Base-by-base conservation (phyloP, 2,329 filamentous ascomycete species). In the Penicillium corylophilum region DNA sequence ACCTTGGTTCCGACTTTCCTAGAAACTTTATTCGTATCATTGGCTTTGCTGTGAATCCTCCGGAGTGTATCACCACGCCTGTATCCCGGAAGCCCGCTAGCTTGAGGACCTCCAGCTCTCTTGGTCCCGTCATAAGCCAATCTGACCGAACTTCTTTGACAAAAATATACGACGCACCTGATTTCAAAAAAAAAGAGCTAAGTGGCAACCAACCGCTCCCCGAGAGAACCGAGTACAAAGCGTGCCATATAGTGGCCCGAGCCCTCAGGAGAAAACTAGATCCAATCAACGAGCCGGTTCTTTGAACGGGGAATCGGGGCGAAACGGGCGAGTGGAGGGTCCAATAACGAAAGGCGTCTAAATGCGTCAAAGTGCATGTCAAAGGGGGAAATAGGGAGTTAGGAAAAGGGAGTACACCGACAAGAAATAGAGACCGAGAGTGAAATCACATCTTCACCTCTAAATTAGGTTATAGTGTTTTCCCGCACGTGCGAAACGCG, bases 401-500 rank as follows among this genome's bases (percentile, higher is more conserved):
- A 15, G 15, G 16, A 5, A 33, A 3, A 33, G 2, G 5, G 31
- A 31, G 28, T 31, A 31, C 10, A 31, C 28, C 5, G 10, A 31
- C 15, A 33, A 12, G 10, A 4, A 20, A 4, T 2, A 13, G 35
- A 38, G 16, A 12, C 16, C 35, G 10, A 13, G 13, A 38, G 35
- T 13, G 5, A 5, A 38, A 38, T 20, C 18, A 38, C 18, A 12
- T 41, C 39, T 26, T 24, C 39, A 41, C 20, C 20, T 26, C 13
- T 50, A 46, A 48, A 54, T 55, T 59, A 55, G 51, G 53, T 60
- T 61, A 57, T 54, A 54, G 52, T 55, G 50, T 28, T 36, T 20
- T 38, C 18, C 45, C 45, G 42, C 59, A 60, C 60, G 60, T 61
- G 60, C 51, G 44, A 53, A 47, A 56, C 51, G 57, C 49, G 53